Percentiles rank a stretch among this genome's conserved stretches.
Conservation (phyloP, 345 rosid genomes). For the Eutrema japonicum region DNA sequence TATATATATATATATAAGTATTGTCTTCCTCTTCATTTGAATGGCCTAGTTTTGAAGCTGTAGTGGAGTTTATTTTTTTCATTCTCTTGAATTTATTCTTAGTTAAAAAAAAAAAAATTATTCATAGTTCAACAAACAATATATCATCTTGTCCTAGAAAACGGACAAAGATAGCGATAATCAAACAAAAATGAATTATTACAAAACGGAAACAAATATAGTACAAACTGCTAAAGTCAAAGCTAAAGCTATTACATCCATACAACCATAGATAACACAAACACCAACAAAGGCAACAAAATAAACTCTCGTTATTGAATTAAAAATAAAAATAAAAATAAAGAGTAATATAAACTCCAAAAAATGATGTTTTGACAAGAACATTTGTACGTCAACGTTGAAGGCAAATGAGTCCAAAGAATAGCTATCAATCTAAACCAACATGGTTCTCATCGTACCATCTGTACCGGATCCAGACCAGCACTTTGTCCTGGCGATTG, state of each 20-base stretch:
- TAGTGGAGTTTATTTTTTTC: background rate
- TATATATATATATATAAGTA: background rate
- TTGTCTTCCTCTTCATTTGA: background rate
- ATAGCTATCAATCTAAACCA: conserved; percentile 38
- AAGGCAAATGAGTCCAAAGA: conserved; percentile 36
- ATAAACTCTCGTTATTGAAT: conserved; percentile 19
- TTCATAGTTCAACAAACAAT: background rate
- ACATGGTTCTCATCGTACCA: conserved; percentile 34
- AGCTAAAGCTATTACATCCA: conserved; percentile 31
- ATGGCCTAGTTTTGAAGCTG: conserved; percentile 6
- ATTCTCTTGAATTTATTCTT: background rate
- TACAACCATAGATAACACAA: conserved; percentile 33
- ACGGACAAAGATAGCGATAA: conserved; percentile 18
- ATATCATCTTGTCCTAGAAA: background rate
- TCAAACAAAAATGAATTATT: conserved; percentile 21
- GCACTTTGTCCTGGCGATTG: conserved; percentile 15
- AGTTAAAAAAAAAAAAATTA: background rate
- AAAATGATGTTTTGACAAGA: conserved; percentile 29
- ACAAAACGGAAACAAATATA: conserved; percentile 28
- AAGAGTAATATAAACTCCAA: conserved; percentile 35
- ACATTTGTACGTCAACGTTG: conserved; percentile 29
- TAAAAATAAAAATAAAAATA: conserved; percentile 14
- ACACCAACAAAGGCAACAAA: conserved; percentile 23
- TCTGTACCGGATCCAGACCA: conserved; percentile 15
- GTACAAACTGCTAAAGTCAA: conserved; percentile 37